Evolutionary conservation across 768 basidiomycete genomes (phyloP).

Genomic region (Termitomyces sp.): DNA sequence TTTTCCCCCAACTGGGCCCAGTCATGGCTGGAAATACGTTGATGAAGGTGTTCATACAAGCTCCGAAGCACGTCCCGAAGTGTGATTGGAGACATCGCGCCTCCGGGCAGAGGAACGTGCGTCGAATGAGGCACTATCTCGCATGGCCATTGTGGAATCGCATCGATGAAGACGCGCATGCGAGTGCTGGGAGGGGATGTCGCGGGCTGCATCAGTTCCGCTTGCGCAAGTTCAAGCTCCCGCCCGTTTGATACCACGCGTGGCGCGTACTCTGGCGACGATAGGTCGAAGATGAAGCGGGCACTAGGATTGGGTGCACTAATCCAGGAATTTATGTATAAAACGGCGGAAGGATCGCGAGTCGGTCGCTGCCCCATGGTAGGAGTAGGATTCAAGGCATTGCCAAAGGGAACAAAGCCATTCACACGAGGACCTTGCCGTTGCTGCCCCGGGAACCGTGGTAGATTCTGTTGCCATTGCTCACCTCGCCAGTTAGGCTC

Average conservation of each 20-base stretch:
- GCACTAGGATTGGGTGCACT: constrained; percentile 40
- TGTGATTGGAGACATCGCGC: constrained; percentile 48
- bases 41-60: constrained; percentile 42
- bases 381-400: background rate
- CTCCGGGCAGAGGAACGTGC: constrained; percentile 15
- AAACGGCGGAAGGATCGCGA: background rate
- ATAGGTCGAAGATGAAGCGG: constrained; percentile 54
- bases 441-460: background rate
- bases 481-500: background rate
- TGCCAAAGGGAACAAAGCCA: background rate
- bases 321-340: constrained; percentile 44
- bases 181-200: constrained; percentile 48
- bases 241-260: constrained; percentile 27
- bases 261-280: constrained; percentile 43
- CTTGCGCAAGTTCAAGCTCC: constrained; percentile 22
- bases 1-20: constrained; percentile 26
- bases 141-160: constrained; percentile 56
- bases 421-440: background rate
- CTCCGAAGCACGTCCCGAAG: constrained; percentile 52
- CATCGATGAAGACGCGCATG: constrained; percentile 51
- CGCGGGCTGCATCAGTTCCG: constrained; percentile 38
- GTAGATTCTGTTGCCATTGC: background rate
- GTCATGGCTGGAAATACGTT: constrained; percentile 32
- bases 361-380: too few relatives aligned
- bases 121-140: constrained; percentile 35